A percentile compares a stretch with the other conserved stretches of the same genome.
These are phyloP conservation scores for Paxillus ammoniavirescens DNA, from an alignment of 768 basidiomycete genomes.

Conservation along the genomic window DNA sequence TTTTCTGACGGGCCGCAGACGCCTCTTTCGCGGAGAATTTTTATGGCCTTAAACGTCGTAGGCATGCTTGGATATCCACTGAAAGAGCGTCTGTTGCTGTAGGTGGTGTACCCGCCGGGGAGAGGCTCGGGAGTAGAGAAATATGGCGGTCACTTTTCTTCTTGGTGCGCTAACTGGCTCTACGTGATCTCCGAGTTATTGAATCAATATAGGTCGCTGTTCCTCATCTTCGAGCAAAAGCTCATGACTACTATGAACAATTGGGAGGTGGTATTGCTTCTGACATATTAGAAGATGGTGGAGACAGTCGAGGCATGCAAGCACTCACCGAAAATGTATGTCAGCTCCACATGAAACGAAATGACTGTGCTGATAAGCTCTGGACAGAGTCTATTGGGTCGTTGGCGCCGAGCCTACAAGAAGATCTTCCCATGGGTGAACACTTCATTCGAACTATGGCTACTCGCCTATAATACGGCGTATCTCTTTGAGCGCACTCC, in stretches of 20 bases:
- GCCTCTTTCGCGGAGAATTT: constrained; percentile 96
- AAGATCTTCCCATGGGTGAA: constrained; percentile 80
- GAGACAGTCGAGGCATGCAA: constrained; percentile 42
- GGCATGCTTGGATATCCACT: constrained; percentile 67
- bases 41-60: constrained; percentile 84
- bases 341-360: constrained; percentile 1
- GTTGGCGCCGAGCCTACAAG: constrained; percentile 65
- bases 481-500: constrained; percentile 88
- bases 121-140: constrained; percentile 64
- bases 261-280: constrained; percentile 77
- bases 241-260: constrained; percentile 87
- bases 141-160: constrained; percentile 76
- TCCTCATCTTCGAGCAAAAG: constrained; percentile 87
- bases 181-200: neutral
- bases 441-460: constrained; percentile 73
- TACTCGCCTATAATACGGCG: constrained; percentile 79
- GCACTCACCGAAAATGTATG: constrained; percentile 54
- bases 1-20: constrained; percentile 44
- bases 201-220: constrained; percentile 58
- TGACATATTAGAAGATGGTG: constrained; percentile 61
- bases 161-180: constrained; percentile 54
- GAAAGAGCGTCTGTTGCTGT: constrained; percentile 68
- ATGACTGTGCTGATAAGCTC: constrained; percentile 2
- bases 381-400: constrained; percentile 49
- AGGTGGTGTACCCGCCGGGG: constrained; percentile 60